Evolutionary conservation across 1,284 basidiomycete species (phyloP).

Genomic region (Mycena citricolor): DNA sequence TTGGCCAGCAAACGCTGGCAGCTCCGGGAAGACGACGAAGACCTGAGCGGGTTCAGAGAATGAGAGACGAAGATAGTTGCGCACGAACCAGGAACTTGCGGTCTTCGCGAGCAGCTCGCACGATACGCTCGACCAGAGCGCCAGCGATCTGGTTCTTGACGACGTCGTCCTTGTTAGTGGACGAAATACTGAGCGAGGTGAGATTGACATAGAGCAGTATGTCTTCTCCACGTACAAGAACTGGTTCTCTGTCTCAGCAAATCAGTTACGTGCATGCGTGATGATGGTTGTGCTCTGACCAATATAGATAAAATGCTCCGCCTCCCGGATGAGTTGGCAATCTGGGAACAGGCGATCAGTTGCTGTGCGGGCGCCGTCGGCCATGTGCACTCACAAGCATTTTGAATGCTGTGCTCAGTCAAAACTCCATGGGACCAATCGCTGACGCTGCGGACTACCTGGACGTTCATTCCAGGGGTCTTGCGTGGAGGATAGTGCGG

Average conservation of each 20-base stretch:
- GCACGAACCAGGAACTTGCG: conserved; percentile 84
- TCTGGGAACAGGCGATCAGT: conserved; percentile 44
- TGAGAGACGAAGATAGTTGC: not conserved
- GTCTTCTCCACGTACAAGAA: conserved; percentile 87
- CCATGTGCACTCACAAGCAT: conserved; percentile 64
- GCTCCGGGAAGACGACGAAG: conserved; percentile 79
- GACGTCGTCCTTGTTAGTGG: conserved; percentile 60
- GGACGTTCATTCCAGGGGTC: conserved; percentile 48
- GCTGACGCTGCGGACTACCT: conserved; percentile 78
- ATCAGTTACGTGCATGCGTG: no score
- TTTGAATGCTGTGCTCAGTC: conserved; percentile 83
- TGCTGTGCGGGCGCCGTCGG: conserved; percentile 5
- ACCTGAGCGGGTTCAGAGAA: conserved; percentile 44
- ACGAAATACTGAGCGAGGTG: conserved; percentile 70
- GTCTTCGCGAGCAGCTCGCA: conserved; percentile 70
- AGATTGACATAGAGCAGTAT: no score
- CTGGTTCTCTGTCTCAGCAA: conserved; percentile 90
- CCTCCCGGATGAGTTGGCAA: conserved; percentile 78
- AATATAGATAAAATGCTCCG: conserved; percentile 88
- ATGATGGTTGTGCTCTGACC: no score
- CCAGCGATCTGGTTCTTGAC: conserved; percentile 82
- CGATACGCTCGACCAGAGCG: conserved; percentile 81
- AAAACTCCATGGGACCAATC: conserved; percentile 94
- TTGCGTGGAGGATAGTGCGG: conserved; percentile 2
- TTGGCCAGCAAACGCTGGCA: conserved; percentile 82